Evolutionary conservation across 2,329 filamentous ascomycete genomes (phyloP).

Genomic region (Colletotrichum navitas): DNA sequence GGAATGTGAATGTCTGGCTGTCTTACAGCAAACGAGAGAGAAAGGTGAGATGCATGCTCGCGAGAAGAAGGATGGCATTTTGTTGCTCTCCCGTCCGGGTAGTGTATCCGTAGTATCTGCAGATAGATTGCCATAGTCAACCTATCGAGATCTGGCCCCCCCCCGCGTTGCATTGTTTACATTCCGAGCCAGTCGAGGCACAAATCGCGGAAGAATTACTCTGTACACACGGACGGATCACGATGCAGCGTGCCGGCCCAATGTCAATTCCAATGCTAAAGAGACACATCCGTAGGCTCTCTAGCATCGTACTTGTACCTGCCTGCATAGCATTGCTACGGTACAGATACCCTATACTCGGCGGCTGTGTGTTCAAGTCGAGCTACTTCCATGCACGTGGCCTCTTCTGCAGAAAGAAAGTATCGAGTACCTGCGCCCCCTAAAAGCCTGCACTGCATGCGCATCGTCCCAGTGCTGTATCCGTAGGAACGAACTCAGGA

Average conservation of each 20-base stretch:
- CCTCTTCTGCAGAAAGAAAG: neutral
- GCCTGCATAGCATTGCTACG: no score
- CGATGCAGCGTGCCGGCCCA: neutral
- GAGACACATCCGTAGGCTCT: neutral
- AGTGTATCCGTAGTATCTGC: neutral
- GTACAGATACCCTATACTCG: no score
- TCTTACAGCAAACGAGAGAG: no score
- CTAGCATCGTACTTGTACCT: no score
- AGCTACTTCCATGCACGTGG: neutral
- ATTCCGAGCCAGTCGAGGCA: neutral
- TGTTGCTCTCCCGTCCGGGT: neutral
- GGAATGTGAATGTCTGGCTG: no score
- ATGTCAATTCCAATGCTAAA: neutral
- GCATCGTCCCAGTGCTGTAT: neutral
- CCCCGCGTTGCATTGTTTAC: slow-evolving; percentile 23
- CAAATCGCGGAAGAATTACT: no score
- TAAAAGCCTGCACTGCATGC: no score
- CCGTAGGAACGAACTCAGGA: no score
- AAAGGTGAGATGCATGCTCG: no score
- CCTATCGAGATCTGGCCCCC: neutral
- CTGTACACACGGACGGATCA: no score
- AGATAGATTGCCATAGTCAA: neutral
- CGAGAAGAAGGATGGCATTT: no score
- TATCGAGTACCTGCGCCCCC: neutral
- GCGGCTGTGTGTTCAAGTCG: neutral